Conservation (phyloP, 495 filamentous ascomycete genomes). For the Neurospora sp. region DNA sequence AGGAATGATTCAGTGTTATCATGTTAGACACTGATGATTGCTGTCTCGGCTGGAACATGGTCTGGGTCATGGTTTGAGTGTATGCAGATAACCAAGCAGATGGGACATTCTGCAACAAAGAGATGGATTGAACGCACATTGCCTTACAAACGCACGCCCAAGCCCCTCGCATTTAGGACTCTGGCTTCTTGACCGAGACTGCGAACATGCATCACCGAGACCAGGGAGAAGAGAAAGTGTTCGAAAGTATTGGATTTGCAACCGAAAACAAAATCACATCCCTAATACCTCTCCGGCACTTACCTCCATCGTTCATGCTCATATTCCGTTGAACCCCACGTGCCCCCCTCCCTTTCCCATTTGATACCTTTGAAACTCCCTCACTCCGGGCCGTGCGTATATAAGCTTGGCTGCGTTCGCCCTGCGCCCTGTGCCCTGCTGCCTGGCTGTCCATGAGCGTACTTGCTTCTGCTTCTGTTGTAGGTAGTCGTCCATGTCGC, state of each 20-base stretch:
- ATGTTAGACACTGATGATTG: neutral
- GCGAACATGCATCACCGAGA: neutral
- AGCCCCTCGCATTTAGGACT: neutral
- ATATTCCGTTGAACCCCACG: neutral
- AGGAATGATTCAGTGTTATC: neutral
- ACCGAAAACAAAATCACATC: neutral
- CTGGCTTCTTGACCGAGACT: neutral
- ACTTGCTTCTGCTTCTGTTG: neutral
- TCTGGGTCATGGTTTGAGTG: neutral
- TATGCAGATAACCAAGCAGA: neutral
- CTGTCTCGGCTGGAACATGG: neutral
- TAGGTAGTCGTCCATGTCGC: neutral
- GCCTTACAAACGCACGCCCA: neutral
- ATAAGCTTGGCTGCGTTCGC: neutral
- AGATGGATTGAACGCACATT: neutral
- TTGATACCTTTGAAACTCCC: neutral
- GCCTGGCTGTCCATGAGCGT: neutral
- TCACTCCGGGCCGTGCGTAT: neutral
- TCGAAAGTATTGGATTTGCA: neutral
- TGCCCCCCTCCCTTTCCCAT: neutral
- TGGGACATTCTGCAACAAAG: neutral
- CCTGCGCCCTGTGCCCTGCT: neutral
- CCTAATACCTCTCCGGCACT: neutral
- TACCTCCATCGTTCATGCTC: neutral
- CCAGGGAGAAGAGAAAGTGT: neutral